Base-by-base conservation (phyloP, 2,329 filamentous ascomycete genomes). In the Parafenestella ontariensis region DNA sequence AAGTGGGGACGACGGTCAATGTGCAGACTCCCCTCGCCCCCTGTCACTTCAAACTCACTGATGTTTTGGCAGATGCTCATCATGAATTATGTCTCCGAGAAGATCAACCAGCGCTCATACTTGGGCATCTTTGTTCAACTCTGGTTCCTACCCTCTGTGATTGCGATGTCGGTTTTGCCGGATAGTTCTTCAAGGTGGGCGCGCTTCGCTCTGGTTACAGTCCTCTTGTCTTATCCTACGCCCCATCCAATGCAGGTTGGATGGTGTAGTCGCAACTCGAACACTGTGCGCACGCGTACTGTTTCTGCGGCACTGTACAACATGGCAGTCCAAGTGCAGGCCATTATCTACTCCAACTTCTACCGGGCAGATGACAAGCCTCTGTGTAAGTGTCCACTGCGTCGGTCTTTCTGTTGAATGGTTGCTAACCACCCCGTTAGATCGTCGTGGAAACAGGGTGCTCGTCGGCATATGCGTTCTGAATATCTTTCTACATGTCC, bases 291-390 rank as follows among this genome's bases (percentile, higher is more conserved):
- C 4, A 84, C 82, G 2, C 76, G 86, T 9, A 84, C 86, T 0
- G 83, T 89, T 0, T 83, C 83, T 1, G 82, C 84, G 0, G 85
- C 83, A 0, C 68, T 85, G 18, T 88, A 87, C 69, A 88, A 87
- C 52, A 67, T 68, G 62, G 45, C 56, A 23, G 62, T 68, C 2
- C 65, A 66, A 45, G 26, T 54, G 1, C 40, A 57, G 17, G 52
- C 56, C n/a, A 64, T 65, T 20, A 60, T 64, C 34, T 56, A 50
- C 5, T 56, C 61, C 0, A 66, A 68, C 37, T 68, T 69, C 45
- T 69, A 69, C 34, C 63, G 56, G 2, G 54, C 58, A 21, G 62
- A 81, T 44, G 83, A 86, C 59, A 79, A 79, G 57, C 83, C 83
- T 0, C 62, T 78, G 0, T 84, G 85, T 56, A 48, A 56, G 55